Evolutionary conservation across 331 rosid species (phyloP), one percentile per base, ranked within the genome.

Genomic region (Arachis monticola): DNA sequence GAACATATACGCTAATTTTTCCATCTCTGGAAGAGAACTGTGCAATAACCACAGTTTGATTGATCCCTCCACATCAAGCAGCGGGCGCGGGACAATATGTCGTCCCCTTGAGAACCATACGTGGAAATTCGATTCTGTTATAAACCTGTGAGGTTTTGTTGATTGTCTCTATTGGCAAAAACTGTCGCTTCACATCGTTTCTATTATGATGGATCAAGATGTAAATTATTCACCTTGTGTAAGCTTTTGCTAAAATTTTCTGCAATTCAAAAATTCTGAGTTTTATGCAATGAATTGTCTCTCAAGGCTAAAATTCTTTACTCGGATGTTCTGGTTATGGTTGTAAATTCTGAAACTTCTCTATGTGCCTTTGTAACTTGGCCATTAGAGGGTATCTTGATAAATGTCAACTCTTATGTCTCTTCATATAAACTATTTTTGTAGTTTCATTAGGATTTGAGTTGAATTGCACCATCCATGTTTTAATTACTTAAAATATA

Each of bases 1-100:
- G 55, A 60, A 58, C 30, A 59, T 40, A n/a, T 62, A 3, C 80
- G 2, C 68, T 45, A 59, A 42, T 73, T 79, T 65, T 64, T 27
- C 57, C 52, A 48, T 70, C 45, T 11, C 27, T 67, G 56, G 41
- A 75, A 75, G 85, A 75, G 85, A 72, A 85, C 68, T 70, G 72
- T 38, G 41, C 75, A 1, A 35, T 80, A 40, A 68, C 61, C 65
- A 17, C 80, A 46, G 40, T 64, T 64, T 58, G 56, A 66, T 59
- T 64, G 58, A 76, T 66, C 73, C 30, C 35, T 55, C 84, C 59
- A 8, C 71, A 63, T 73, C 64, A 13, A 75, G 73, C 64, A 72
- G 73, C 56, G 57, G 81, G 60, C 10, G 40, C 14, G 38, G 77
- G 81, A 79, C 66, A 73, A 68, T 60, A 72, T 68, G 64, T 17